Conservation (phyloP, 495 filamentous ascomycete genomes). For the Aspergillus biplanus region DNA sequence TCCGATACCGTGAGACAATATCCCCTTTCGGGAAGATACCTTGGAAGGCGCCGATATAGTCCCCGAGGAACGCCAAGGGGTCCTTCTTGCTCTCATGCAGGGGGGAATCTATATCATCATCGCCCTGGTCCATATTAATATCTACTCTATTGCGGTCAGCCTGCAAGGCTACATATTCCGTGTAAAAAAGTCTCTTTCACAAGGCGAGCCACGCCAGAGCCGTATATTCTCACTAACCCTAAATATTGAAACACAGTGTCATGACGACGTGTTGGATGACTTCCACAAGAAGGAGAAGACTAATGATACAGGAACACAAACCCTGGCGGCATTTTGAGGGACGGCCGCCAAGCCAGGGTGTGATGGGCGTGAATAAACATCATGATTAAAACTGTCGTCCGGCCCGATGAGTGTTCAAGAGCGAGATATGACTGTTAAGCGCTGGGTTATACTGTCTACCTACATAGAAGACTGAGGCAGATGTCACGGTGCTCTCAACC, state of each 20-base stretch:
- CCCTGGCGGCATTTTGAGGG: too few species aligned
- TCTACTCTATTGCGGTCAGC: neutral
- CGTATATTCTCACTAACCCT: too few species aligned
- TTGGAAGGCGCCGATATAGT: constrained; percentile 3
- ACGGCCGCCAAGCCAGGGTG: neutral
- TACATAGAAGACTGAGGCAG: neutral
- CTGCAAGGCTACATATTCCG: neutral
- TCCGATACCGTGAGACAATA: neutral
- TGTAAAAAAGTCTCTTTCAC: neutral
- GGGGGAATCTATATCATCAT: neutral
- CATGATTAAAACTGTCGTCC: too few species aligned
- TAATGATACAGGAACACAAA: too few species aligned
- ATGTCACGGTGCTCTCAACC: neutral
- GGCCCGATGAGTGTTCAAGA: neutral
- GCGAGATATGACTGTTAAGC: too few species aligned
- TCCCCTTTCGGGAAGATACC: neutral
- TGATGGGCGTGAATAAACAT: neutral
- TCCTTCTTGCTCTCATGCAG: neutral
- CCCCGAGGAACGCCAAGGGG: neutral
- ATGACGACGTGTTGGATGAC: too few species aligned
- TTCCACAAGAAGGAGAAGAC: too few species aligned
- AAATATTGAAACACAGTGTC: too few species aligned
- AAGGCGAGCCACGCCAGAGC: too few species aligned
- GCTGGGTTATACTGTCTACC: neutral
- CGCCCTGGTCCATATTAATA: neutral